These are phyloP conservation scores for Medicago ruthenica DNA, from an alignment of 306 rosid species.

Conservation along the genomic window DNA sequence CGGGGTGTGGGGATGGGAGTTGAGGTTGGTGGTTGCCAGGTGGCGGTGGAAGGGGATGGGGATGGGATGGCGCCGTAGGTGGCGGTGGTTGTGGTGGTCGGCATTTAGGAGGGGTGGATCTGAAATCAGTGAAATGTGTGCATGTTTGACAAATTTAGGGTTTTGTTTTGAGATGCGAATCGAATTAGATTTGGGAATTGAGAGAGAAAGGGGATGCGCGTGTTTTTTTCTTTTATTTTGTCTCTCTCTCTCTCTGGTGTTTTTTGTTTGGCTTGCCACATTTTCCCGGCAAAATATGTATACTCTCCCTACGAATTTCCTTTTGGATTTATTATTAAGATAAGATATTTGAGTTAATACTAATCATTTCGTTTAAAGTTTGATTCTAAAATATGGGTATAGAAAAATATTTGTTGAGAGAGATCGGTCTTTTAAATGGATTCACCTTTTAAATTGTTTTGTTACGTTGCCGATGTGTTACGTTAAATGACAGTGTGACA, in stretches of 20 bases:
- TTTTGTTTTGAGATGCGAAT: conserved; percentile 15
- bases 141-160: neutral
- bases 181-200: neutral
- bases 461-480: too few relatives aligned
- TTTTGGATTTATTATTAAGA: too few relatives aligned
- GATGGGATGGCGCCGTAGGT: conserved; percentile 40
- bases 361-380: too few relatives aligned
- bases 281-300: neutral
- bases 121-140: conserved; percentile 4
- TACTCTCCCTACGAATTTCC: neutral
- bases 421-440: too few relatives aligned
- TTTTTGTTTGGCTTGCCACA: neutral
- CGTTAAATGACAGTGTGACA: too few relatives aligned
- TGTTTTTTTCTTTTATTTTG: neutral
- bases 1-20: conserved; percentile 41
- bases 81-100: conserved; percentile 31
- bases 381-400: too few relatives aligned
- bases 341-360: too few relatives aligned
- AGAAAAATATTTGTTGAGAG: too few relatives aligned
- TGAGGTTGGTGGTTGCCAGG: conserved; percentile 18
- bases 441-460: too few relatives aligned
- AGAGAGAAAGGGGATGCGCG: neutral
- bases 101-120: conserved; percentile 42
- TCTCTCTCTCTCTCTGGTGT: neutral
- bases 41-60: conserved; percentile 16